Evolutionary conservation across 371 early-diverging fungal species (phyloP).

Genomic region (Mortierella sp.): DNA sequence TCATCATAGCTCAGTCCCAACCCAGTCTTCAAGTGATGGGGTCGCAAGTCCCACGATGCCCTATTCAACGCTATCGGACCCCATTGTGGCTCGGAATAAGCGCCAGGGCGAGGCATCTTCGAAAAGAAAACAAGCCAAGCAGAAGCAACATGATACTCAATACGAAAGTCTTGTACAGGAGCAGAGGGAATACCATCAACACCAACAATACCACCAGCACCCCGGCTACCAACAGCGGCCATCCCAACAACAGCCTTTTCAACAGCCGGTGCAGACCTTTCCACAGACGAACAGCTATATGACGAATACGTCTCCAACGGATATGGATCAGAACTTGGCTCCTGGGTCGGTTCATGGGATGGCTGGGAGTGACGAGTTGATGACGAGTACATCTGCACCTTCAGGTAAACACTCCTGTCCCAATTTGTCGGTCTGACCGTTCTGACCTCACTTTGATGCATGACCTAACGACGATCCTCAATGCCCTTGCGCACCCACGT

Average conservation of each 20-base stretch:
- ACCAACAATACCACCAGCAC: slow-evolving; percentile 17
- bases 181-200: slow-evolving; percentile 8
- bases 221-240: slow-evolving; percentile 10
- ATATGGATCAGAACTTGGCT: slow-evolving; percentile 3
- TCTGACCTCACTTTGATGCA: no score
- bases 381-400: slow-evolving; percentile 27
- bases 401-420: slow-evolving; percentile 20
- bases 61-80: slow-evolving; percentile 5
- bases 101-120: slow-evolving; percentile 11
- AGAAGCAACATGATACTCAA: slow-evolving; percentile 16
- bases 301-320: slow-evolving; percentile 20
- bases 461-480: no score
- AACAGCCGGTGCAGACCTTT: slow-evolving; percentile 26
- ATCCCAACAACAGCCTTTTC: slow-evolving; percentile 31
- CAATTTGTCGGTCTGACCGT: neutral
- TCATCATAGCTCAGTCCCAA: neutral
- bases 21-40: neutral
- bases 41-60: slow-evolving; percentile 9
- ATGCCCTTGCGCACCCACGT: no score
- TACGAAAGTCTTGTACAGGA: slow-evolving; percentile 9
- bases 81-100: slow-evolving; percentile 5
- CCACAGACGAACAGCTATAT: slow-evolving; percentile 18
- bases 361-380: slow-evolving; percentile 22
- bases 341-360: slow-evolving; percentile 10
- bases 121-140: slow-evolving; percentile 18